A percentile compares a stretch with the other conserved stretches of the same genome.
Conservation (phyloP, 768 basidiomycete species). For the Rhodotorula kratochvilovae region DNA sequence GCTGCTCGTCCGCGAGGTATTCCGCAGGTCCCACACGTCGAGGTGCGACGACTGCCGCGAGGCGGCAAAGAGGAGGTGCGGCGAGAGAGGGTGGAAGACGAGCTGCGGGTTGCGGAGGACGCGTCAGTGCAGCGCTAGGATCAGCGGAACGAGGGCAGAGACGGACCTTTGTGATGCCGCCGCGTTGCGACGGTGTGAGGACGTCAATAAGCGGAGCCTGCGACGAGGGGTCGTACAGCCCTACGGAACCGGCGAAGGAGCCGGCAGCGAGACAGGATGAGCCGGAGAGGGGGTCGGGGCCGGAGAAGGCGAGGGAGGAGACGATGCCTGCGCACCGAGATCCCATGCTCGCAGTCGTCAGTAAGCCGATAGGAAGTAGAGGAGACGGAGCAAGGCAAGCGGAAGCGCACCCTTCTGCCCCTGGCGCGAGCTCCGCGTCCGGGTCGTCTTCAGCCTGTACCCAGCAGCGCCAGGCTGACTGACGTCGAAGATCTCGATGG, state of each 20-base stretch:
- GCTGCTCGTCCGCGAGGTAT: conserved; percentile 52
- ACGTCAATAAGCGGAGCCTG: conserved; percentile 66
- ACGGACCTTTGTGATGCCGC: conserved; percentile 42
- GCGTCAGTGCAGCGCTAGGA: not conserved
- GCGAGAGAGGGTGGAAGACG: conserved; percentile 67
- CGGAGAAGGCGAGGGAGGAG: conserved; percentile 71
- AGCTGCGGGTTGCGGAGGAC: conserved; percentile 52
- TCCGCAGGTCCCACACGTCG: conserved; percentile 75
- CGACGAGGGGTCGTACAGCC: conserved; percentile 49
- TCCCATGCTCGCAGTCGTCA: fast-evolving
- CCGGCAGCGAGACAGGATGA: conserved; percentile 73
- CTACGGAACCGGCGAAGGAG: conserved; percentile 54
- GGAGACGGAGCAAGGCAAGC: conserved; percentile 3
- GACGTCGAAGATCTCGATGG: conserved; percentile 80
- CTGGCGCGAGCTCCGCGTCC: conserved; percentile 70
- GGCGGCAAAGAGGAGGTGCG: conserved; percentile 70
- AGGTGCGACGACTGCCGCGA: conserved; percentile 64
- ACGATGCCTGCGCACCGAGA: conserved; percentile 63
- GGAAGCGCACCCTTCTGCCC: conserved; percentile 70
- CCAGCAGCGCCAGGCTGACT: conserved; percentile 64
- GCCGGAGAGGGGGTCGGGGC: conserved; percentile 50
- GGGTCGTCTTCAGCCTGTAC: conserved; percentile 63
- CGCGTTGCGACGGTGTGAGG: conserved; percentile 57
- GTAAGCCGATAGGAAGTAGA: not conserved
- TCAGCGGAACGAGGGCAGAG: conserved; percentile 23